A percentile compares a stretch with the other conserved stretches of the same genome.
These are phyloP conservation scores for Neurospora intermedia DNA, from an alignment of 495 filamentous ascomycete species.

Conservation along the genomic window DNA sequence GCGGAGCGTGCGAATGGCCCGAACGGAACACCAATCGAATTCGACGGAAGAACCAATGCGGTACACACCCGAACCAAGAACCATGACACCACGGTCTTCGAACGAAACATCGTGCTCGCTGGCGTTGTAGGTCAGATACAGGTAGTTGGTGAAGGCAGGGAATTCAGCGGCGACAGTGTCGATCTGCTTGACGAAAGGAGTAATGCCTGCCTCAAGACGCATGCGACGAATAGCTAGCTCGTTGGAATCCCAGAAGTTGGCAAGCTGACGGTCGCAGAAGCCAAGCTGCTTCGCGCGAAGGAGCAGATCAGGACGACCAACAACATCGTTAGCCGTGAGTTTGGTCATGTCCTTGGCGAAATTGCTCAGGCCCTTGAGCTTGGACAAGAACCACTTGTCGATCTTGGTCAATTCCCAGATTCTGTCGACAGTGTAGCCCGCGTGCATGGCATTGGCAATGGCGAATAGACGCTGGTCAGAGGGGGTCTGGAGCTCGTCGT, in stretches of 20 bases:
- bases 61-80: constrained; percentile 94
- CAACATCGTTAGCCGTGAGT: constrained; percentile 59
- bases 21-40: constrained; percentile 99
- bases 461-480: constrained; percentile 97
- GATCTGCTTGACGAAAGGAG: constrained; percentile 91
- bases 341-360: constrained; percentile 69
- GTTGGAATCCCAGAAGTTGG: constrained; percentile 86
- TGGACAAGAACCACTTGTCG: constrained; percentile 93
- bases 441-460: constrained; percentile 93
- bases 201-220: constrained; percentile 74
- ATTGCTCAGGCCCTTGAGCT: constrained; percentile 80
- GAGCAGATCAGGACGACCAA: constrained; percentile 44
- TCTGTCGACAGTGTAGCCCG: constrained; percentile 86
- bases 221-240: constrained; percentile 77
- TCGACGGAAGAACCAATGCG: constrained; percentile 96
- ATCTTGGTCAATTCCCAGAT: constrained; percentile 98
- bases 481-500: constrained; percentile 90
- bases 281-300: constrained; percentile 83
- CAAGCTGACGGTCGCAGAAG: constrained; percentile 87
- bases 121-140: constrained; percentile 94
- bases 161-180: constrained; percentile 98
- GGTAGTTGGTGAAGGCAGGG: constrained; percentile 89
- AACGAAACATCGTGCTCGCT: constrained; percentile 77
- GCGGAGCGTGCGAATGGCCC: constrained; percentile 85
- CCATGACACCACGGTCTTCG: constrained; percentile 85